Evolutionary conservation across 2,329 filamentous ascomycete species (phyloP).

Genomic region (Byssochlamys sp.): DNA sequence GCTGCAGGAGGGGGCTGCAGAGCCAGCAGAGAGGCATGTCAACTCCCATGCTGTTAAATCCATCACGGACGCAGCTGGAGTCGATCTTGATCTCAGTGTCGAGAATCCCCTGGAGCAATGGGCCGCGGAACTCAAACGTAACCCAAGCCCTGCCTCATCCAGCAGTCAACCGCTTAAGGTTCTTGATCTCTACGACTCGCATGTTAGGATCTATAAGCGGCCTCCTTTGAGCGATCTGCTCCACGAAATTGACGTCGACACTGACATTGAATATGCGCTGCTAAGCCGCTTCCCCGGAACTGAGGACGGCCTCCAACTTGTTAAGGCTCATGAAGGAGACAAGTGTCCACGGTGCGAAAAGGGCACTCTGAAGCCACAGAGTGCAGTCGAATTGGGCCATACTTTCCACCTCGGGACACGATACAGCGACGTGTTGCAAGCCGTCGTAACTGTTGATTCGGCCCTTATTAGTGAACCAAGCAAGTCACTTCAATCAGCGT

Average conservation of each 20-base stretch:
- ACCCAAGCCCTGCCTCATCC: conserved; percentile 14
- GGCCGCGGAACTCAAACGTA: conserved; percentile 30
- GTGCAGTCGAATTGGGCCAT: conserved; percentile 82
- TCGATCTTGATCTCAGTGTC: conserved; percentile 63
- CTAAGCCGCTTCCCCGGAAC: conserved; percentile 31
- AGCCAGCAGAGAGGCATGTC: conserved; percentile 32
- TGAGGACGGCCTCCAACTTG: conserved; percentile 48
- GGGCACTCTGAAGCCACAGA: conserved; percentile 55
- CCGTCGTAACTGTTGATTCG: conserved; percentile 46
- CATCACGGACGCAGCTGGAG: conserved; percentile 38
- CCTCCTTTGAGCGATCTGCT: conserved; percentile 31
- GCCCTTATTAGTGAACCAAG: conserved; percentile 9
- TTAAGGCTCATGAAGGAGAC: conserved; percentile 59
- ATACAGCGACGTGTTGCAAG: conserved; percentile 67
- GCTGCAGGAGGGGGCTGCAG: conserved; percentile 18
- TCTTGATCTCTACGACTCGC: conserved; percentile 33
- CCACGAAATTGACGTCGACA: conserved; percentile 14
- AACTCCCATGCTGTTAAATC: conserved; percentile 58
- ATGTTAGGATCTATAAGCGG: conserved; percentile 29
- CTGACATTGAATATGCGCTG: conserved; percentile 26
- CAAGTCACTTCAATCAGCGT: conserved; percentile 9
- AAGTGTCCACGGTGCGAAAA: conserved; percentile 59
- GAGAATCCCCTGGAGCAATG: conserved; percentile 50
- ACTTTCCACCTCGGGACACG: conserved; percentile 88
- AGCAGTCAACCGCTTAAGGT: conserved; percentile 18